Evolutionary conservation across 2,329 filamentous ascomycete species (phyloP).

Genomic region (Nemania serpens): DNA sequence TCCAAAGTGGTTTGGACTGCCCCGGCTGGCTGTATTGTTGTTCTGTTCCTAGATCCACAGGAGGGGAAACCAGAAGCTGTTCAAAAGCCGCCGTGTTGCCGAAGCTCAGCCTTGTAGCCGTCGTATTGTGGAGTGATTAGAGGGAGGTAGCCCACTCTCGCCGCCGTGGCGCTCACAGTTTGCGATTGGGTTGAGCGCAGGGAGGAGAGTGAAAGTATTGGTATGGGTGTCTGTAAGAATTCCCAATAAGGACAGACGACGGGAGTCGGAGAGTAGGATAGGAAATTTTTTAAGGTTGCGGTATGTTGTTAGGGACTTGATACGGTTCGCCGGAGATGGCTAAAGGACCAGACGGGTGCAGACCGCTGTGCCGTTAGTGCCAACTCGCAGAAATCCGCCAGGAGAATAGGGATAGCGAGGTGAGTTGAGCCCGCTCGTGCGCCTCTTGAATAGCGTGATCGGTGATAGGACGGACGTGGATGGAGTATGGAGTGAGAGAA

Average conservation of each 20-base stretch:
- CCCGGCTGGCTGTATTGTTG: constrained; percentile 29
- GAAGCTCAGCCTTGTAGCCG: constrained; percentile 36
- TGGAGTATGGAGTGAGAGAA: constrained; percentile 2
- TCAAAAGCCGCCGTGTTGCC: constrained; percentile 23
- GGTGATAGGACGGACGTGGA: not conserved
- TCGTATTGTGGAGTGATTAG: constrained; percentile 28
- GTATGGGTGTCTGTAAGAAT: constrained; percentile 7
- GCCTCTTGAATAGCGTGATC: constrained; percentile 5
- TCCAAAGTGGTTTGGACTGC: constrained; percentile 39
- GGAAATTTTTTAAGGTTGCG: constrained; percentile 17
- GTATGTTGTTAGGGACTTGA: constrained; percentile 24
- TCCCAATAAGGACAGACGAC: not conserved
- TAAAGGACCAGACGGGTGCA: constrained; percentile 39
- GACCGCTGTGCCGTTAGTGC: constrained; percentile 38
- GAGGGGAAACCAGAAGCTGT: constrained; percentile 22
- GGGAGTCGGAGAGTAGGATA: constrained; percentile 6
- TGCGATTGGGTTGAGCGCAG: constrained; percentile 13
- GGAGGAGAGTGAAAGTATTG: not conserved
- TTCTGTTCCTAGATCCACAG: constrained; percentile 27
- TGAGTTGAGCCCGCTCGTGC: not conserved
- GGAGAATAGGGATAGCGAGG: constrained; percentile 9
- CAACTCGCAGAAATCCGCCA: constrained; percentile 18
- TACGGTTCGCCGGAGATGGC: constrained; percentile 33
- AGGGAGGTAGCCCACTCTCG: constrained; percentile 4
- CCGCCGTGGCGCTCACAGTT: constrained; percentile 22